phyloP scores from a whole-genome alignment of 2,329 filamentous ascomycete genomes.

The Drechslerella dactyloides region DNA sequence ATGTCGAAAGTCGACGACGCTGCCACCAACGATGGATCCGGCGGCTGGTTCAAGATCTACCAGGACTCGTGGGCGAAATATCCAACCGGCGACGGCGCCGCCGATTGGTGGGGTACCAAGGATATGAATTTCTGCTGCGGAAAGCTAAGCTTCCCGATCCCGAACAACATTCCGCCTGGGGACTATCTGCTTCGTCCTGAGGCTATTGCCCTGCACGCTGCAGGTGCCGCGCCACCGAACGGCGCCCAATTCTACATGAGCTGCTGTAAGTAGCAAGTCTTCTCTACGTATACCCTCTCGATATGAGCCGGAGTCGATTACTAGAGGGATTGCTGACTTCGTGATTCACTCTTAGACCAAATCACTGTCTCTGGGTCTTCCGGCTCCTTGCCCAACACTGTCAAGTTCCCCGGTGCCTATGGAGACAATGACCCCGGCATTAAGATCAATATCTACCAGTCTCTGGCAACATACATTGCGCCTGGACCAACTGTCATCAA shows the following conservation, averaged over 20 bases:
- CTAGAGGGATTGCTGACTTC: neutral
- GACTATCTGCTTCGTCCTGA: conserved; percentile 66
- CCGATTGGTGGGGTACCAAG: conserved; percentile 63
- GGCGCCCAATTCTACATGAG: conserved; percentile 50
- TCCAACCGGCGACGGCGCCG: conserved; percentile 58
- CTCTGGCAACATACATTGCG: conserved; percentile 55
- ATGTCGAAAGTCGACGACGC: conserved; percentile 63
- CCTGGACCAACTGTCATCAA: conserved; percentile 69
- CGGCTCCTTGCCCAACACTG: conserved; percentile 56
- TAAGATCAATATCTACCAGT: conserved; percentile 61
- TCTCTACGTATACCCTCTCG: neutral
- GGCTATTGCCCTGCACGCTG: conserved; percentile 65
- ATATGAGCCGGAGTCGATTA: neutral
- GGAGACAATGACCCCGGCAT: conserved; percentile 60
- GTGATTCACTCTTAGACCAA: conserved; percentile 21
- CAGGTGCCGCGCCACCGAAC: conserved; percentile 52
- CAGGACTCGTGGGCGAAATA: conserved; percentile 56
- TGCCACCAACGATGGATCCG: conserved; percentile 59
- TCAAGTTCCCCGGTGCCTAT: conserved; percentile 62
- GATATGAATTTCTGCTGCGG: conserved; percentile 59
- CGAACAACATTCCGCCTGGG: conserved; percentile 63
- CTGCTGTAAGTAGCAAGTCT: conserved; percentile 33
- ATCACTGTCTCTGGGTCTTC: conserved; percentile 35
- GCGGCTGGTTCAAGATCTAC: conserved; percentile 65
- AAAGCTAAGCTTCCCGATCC: conserved; percentile 59